Conservation (phyloP, 495 filamentous ascomycete species). For the Clohesyomyces aquaticus region DNA sequence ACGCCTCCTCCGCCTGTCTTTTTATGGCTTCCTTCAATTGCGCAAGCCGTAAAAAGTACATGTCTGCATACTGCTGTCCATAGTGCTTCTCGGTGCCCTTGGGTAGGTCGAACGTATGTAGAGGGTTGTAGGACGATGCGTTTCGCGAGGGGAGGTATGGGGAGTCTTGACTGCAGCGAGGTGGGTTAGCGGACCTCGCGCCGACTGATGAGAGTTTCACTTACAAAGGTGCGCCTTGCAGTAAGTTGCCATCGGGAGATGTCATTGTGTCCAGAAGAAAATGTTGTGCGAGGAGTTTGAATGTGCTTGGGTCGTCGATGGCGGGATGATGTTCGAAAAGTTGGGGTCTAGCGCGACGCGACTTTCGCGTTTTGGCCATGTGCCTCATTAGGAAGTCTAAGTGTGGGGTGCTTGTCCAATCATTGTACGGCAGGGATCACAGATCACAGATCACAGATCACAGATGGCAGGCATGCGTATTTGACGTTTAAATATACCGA, state of each 20-base stretch:
- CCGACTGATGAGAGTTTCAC: background rate
- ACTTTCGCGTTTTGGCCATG: conserved; percentile 7
- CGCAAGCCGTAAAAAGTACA: conserved; percentile 92
- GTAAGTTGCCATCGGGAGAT: conserved; percentile 10
- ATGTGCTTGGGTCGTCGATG: background rate
- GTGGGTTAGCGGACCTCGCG: background rate
- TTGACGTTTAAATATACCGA: too few relatives aligned
- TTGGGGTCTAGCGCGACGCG: background rate
- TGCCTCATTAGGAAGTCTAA: background rate
- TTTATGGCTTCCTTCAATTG: conserved; percentile 86
- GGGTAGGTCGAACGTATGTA: conserved; percentile 71
- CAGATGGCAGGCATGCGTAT: too few relatives aligned
- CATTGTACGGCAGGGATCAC: too few relatives aligned
- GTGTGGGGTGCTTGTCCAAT: too few relatives aligned
- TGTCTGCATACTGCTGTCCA: conserved; percentile 92
- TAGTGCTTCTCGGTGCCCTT: conserved; percentile 74
- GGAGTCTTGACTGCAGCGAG: conserved; percentile 23
- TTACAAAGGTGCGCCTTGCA: conserved; percentile 30
- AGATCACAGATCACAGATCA: too few relatives aligned
- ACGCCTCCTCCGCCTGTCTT: conserved; percentile 69
- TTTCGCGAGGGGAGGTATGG: conserved; percentile 45
- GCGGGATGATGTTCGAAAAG: conserved; percentile 3
- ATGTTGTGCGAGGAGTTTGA: background rate
- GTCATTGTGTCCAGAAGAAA: conserved; percentile 12
- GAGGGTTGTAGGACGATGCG: conserved; percentile 73